phyloP scores from a whole-genome alignment of 169 alveolate species.

The Plasmodium vivax region DNA sequence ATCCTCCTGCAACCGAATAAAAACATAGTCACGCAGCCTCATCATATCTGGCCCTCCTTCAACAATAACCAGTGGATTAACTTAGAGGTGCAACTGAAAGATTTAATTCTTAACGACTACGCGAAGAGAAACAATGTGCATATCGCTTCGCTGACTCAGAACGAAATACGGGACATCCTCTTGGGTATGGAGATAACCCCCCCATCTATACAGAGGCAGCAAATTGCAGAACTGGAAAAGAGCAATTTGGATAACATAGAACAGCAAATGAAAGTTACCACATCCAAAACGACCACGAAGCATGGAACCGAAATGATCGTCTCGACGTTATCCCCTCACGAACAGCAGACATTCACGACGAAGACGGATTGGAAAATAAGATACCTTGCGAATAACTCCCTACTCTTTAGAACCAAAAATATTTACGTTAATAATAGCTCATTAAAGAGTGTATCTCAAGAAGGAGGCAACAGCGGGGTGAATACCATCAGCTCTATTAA shows the following conservation, averaged over 20 bases:
- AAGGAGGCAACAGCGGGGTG: constrained; percentile 7
- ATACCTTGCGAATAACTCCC: constrained; percentile 97
- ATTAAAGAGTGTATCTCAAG: constrained; percentile 77
- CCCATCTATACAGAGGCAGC: constrained; percentile 95
- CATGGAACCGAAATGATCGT: constrained; percentile 98
- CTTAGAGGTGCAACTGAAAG: constrained; percentile 98
- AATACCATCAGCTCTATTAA: constrained; percentile 77
- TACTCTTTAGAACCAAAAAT: constrained; percentile 97
- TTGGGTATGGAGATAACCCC: constrained; percentile 99
- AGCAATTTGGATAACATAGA: constrained; percentile 82
- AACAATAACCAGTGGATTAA: constrained; percentile 99
- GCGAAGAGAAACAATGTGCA: constrained; percentile 99
- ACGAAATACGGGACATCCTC: constrained; percentile 99
- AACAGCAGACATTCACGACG: constrained; percentile 96
- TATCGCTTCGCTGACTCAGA: constrained; percentile 98
- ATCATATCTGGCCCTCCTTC: constrained; percentile 99
- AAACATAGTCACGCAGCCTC: constrained; percentile 97
- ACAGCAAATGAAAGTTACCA: constrained; percentile 88
- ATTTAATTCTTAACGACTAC: constrained; percentile 98
- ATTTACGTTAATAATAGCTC: constrained; percentile 94
- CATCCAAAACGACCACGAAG: constrained; percentile 96
- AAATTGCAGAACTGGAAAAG: constrained; percentile 92
- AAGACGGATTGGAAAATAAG: constrained; percentile 99
- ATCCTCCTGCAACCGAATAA: constrained; percentile 97
- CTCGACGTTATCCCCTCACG: constrained; percentile 98